Conservation (phyloP, 768 basidiomycete genomes). For the Hortiboletus flavorubellus region DNA sequence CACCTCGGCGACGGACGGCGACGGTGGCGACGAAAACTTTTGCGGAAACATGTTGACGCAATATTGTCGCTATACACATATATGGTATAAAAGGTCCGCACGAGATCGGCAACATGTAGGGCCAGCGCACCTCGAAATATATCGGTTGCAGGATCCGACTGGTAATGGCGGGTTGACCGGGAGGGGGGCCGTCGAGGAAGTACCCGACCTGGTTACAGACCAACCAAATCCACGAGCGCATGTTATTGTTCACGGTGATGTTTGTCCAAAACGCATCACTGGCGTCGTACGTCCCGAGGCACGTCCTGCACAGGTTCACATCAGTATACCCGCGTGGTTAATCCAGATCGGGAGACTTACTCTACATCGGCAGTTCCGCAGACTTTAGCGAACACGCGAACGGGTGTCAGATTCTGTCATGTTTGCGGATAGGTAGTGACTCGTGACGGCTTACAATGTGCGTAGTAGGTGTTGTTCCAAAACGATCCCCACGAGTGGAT, state of each 20-base stretch:
- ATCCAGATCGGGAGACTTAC: constrained; percentile 35
- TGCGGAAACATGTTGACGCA: constrained; percentile 63
- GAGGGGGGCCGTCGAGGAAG: constrained; percentile 38
- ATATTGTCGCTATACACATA: constrained; percentile 69
- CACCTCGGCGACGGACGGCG: constrained; percentile 40
- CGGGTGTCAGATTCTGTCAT: neutral
- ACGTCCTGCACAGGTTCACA: constrained; percentile 20
- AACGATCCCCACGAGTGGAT: constrained; percentile 58
- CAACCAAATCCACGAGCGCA: constrained; percentile 71
- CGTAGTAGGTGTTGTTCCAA: constrained; percentile 52
- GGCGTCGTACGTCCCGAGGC: constrained; percentile 42
- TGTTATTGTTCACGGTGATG: constrained; percentile 50
- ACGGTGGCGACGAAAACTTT: constrained; percentile 48
- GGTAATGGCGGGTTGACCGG: constrained; percentile 32
- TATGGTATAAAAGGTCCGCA: neutral
- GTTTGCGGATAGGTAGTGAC: too few species aligned
- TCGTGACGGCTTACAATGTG: constrained; percentile 36
- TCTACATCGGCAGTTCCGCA: constrained; percentile 46
- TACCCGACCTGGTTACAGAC: constrained; percentile 71
- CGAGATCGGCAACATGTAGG: neutral
- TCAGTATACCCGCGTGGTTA: neutral
- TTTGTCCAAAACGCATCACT: constrained; percentile 47
- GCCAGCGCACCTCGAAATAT: constrained; percentile 25
- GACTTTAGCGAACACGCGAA: constrained; percentile 35
- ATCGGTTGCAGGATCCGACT: constrained; percentile 32